phyloP scores from a whole-genome alignment of 2,329 filamentous ascomycete genomes.

The Parastagonospora avenae region DNA sequence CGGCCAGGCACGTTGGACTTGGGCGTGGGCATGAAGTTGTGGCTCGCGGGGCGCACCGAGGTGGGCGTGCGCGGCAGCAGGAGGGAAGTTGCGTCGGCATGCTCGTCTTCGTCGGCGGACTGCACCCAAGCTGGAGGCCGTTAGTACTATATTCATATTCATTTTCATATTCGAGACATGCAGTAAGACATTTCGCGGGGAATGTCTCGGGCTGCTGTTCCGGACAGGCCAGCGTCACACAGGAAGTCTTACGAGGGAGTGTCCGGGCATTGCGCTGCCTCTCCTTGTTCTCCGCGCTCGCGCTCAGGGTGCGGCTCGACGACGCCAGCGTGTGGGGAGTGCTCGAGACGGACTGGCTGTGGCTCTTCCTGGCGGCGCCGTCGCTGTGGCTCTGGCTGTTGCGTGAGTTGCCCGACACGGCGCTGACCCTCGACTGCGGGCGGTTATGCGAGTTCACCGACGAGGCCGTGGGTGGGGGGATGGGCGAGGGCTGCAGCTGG shows the following conservation, averaged over 20 bases:
- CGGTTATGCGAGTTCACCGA: conserved; percentile 35
- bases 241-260: conserved; percentile 35
- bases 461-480: conserved; percentile 38
- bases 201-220: neutral
- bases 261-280: conserved; percentile 42
- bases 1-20: conserved; percentile 46
- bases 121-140: conserved; percentile 43
- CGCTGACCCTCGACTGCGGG: conserved; percentile 39
- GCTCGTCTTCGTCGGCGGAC: conserved; percentile 43
- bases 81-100: conserved; percentile 33
- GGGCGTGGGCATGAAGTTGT: conserved; percentile 47
- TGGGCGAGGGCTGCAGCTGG: conserved; percentile 40
- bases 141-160: neutral
- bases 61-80: conserved; percentile 45
- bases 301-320: conserved; percentile 34
- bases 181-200: neutral
- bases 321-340: conserved; percentile 45
- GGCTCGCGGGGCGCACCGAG: conserved; percentile 40
- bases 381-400: conserved; percentile 35
- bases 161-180: too few relatives aligned
- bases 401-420: conserved; percentile 29
- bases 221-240: neutral
- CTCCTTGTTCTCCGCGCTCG: conserved; percentile 36
- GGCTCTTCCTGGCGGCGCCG: conserved; percentile 29
- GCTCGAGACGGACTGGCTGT: conserved; percentile 44